Percentiles rank a stretch among this genome's conserved stretches.
Evolutionary conservation across 2,329 filamentous ascomycete species (phyloP).

Genomic region (Penicillium carneum): DNA sequence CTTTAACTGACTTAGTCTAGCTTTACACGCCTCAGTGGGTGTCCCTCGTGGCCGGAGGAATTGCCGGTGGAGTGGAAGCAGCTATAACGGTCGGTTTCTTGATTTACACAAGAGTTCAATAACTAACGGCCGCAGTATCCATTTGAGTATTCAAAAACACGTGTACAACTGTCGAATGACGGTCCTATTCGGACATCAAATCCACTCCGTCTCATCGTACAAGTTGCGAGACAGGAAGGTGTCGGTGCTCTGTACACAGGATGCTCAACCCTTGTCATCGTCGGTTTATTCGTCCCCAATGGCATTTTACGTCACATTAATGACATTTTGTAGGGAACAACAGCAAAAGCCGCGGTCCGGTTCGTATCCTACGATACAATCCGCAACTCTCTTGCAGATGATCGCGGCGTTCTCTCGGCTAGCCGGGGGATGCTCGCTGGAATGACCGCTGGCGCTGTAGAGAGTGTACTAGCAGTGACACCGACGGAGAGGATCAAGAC

Average conservation of each 20-base stretch:
- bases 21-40: slow-evolving; percentile 48
- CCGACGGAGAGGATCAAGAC: slow-evolving; percentile 74
- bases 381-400: slow-evolving; percentile 61
- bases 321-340: slow-evolving; percentile 54
- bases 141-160: slow-evolving; percentile 69
- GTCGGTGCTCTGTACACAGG: slow-evolving; percentile 68
- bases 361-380: slow-evolving; percentile 73
- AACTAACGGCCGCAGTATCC: slow-evolving; percentile 59
- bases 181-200: slow-evolving; percentile 20
- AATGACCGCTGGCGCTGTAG: slow-evolving; percentile 68
- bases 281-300: slow-evolving; percentile 5
- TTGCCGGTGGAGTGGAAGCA: slow-evolving; percentile 63
- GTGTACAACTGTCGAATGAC: slow-evolving; percentile 26
- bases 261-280: slow-evolving; percentile 65
- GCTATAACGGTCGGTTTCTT: slow-evolving; percentile 53
- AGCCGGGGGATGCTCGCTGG: slow-evolving; percentile 67
- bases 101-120: too few relatives aligned
- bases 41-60: slow-evolving; percentile 60
- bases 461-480: slow-evolving; percentile 70
- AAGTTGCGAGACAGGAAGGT: slow-evolving; percentile 65
- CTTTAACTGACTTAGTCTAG: slow-evolving; percentile 8
- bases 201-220: slow-evolving; percentile 55
- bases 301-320: background rate
- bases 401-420: slow-evolving; percentile 65
- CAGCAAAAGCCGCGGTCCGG: slow-evolving; percentile 70